Base-by-base conservation (phyloP, 345 rosid species). In the Syzygium oleosum region DNA sequence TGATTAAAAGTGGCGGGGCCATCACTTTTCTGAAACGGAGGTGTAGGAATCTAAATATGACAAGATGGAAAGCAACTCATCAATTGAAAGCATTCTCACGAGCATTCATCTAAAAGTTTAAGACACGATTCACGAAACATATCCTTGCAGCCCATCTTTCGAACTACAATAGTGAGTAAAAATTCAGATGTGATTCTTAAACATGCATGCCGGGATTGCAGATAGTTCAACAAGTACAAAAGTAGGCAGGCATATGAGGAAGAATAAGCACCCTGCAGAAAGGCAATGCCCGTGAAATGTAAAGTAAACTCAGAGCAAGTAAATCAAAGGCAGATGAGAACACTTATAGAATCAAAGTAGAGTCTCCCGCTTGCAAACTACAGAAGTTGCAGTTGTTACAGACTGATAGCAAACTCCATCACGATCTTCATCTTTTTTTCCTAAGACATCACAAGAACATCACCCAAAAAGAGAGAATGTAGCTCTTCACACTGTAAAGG, bases 21-120 rank as follows among this genome's bases (percentile, higher is more conserved):
- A 88, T 93, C 94, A 59, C 90, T 85, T 89, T 92, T 93, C 86
- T 86, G 95, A 91, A 96, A 87, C 31, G 97, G 97, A 92, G 96
- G 90, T 52, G 92, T 88, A 13, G 98, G 98, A 88, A 91, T 92
- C 99, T 96, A 91, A 85, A 89, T 85, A 88, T 21, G 79, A 84
- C 88, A 85, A 31, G 19, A 41, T 31, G 49, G 52, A 16, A 63
- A 68, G 83, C 53, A 34, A 52, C 17, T 51, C 19, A 53, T 88
- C 89, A 89, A 89, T 83, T 52, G 63, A 86, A 84, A 90, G 27
- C 78, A 56, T 52, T 8, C 49, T 25, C 31, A 46, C 12, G 6
- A 52, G 38, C 9, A 43, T 34, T 73, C 49, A 73, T 73, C 83
- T 73, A 27, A 27, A 86, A 52, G 41, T 41, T 63, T 2, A 41